phyloP scores from a whole-genome alignment of 2,329 filamentous ascomycete genomes.

The Endocalyx cinctus region DNA sequence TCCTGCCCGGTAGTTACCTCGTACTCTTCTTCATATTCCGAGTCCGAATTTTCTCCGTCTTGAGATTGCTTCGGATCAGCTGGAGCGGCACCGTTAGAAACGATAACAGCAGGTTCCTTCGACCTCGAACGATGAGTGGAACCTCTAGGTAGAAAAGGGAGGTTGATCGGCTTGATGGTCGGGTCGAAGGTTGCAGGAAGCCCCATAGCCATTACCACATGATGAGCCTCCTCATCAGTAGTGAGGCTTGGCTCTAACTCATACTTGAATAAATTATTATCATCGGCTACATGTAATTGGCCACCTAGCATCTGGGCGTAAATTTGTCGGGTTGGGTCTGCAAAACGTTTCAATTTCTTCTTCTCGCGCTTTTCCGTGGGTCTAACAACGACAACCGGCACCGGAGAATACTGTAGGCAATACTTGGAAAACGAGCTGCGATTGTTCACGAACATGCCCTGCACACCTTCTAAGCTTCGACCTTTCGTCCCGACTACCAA shows the following conservation, averaged over 20 bases:
- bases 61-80: conserved; percentile 35
- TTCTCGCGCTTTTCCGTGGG: conserved; percentile 83
- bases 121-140: conserved; percentile 14
- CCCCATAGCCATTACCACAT: conserved; percentile 59
- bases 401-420: conserved; percentile 87
- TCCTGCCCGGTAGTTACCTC: conserved; percentile 35
- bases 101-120: conserved; percentile 11
- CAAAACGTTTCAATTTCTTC: conserved; percentile 80
- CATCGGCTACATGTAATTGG: conserved; percentile 55
- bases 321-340: conserved; percentile 69
- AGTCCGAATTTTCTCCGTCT: conserved; percentile 23
- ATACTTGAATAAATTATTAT: conserved; percentile 47
- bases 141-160: conserved; percentile 20
- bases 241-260: conserved; percentile 52
- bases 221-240: conserved; percentile 59
- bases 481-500: conserved; percentile 87
- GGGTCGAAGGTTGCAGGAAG: conserved; percentile 60
- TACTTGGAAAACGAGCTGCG: conserved; percentile 88
- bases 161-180: conserved; percentile 53
- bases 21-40: conserved; percentile 38
- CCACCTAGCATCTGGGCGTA: conserved; percentile 72
- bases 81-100: conserved; percentile 31
- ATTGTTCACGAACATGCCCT: conserved; percentile 73
- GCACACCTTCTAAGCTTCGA: conserved; percentile 77
- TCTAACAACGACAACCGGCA: conserved; percentile 87